Evolutionary conservation across 306 rosid species (phyloP).

Genomic region (Ziziphus jujuba): DNA sequence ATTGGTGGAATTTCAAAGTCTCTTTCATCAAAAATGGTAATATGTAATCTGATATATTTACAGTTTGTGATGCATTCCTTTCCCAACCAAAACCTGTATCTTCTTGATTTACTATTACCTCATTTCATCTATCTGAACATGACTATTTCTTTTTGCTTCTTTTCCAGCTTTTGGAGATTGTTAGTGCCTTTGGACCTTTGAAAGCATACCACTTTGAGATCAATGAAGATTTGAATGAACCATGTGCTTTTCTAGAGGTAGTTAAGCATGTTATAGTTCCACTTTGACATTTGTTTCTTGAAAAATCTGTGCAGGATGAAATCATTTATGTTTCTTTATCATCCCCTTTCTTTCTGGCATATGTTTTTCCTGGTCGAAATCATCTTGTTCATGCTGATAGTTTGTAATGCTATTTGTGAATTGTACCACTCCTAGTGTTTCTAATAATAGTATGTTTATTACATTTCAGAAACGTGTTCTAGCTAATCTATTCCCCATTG

Average conservation of each 20-base stretch:
- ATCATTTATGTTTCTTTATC: not conserved
- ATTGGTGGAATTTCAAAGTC: conserved; percentile 82
- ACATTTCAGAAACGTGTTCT: too few species aligned
- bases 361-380: not conserved
- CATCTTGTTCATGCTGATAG: too few species aligned
- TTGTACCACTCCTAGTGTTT: too few species aligned
- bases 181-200: conserved; percentile 80
- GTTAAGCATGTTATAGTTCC: conserved; percentile 20
- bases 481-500: too few species aligned
- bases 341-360: not conserved
- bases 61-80: not conserved
- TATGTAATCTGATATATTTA: conserved; percentile 1
- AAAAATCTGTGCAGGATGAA: not conserved
- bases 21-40: conserved; percentile 82
- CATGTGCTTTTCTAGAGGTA: conserved; percentile 89
- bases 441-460: too few species aligned
- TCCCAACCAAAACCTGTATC: conserved; percentile 1
- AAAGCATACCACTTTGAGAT: conserved; percentile 81
- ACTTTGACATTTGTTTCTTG: not conserved
- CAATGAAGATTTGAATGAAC: conserved; percentile 35
- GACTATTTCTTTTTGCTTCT: conserved; percentile 23
- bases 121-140: not conserved
- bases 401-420: too few species aligned
- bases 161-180: conserved; percentile 75
- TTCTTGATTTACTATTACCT: not conserved